phyloP scores from a whole-genome alignment of 495 filamentous ascomycete species.

The Penicillium cosmopolitanum region DNA sequence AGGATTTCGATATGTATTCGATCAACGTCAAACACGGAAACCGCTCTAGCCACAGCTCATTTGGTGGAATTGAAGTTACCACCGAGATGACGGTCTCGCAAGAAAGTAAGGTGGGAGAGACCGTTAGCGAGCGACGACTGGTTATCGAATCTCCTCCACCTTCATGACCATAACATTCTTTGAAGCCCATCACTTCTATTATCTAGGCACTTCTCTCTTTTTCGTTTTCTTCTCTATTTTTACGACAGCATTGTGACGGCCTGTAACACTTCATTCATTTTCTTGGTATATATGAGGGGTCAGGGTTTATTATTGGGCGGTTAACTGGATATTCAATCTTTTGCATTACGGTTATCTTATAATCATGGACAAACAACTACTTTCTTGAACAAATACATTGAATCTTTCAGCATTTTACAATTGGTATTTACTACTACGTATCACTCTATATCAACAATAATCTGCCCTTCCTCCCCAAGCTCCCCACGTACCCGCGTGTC shows the following conservation, averaged over 20 bases:
- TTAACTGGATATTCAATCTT: constrained; percentile 9
- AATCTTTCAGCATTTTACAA: no score
- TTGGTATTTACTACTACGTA: no score
- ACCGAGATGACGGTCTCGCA: constrained; percentile 40
- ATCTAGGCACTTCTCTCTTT: not conserved
- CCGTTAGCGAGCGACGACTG: constrained; percentile 26
- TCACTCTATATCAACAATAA: constrained; percentile 28
- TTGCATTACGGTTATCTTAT: not conserved
- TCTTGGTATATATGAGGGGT: not conserved
- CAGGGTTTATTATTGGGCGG: constrained; percentile 9
- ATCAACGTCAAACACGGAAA: constrained; percentile 37
- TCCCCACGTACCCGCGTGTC: constrained; percentile 19
- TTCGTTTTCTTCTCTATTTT: not conserved
- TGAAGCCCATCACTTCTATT: constrained; percentile 4
- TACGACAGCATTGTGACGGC: constrained; percentile 20
- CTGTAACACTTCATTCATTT: constrained; percentile 4
- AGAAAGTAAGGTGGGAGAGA: constrained; percentile 28
- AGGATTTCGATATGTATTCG: constrained; percentile 38
- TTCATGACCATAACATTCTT: constrained; percentile 21
- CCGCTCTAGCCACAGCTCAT: constrained; percentile 13
- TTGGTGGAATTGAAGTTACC: constrained; percentile 40
- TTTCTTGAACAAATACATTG: not conserved
- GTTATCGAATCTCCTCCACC: constrained; percentile 21
- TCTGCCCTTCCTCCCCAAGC: constrained; percentile 30
- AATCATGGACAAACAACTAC: constrained; percentile 1